Conservation (phyloP, 495 filamentous ascomycete species). For the Xylaria grammica region DNA sequence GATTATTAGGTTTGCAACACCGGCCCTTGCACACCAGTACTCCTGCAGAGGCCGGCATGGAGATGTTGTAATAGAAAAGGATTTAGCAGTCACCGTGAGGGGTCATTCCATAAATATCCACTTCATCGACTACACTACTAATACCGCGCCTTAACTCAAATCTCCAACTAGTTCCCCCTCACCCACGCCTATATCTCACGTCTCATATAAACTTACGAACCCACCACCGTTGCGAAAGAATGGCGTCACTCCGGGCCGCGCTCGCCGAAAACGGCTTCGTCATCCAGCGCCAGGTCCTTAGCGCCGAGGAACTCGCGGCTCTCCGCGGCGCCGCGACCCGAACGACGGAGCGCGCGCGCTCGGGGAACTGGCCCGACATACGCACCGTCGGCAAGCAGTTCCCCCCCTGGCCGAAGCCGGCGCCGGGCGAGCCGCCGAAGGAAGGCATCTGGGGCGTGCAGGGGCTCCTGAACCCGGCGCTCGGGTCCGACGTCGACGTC, state of each 20-base stretch:
- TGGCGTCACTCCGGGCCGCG: conserved; percentile 17
- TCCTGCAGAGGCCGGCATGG: no score
- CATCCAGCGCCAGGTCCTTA: conserved; percentile 44
- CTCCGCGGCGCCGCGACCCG: conserved; percentile 62
- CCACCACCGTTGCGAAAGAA: not conserved
- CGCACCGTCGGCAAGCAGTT: conserved; percentile 86
- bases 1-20: no score
- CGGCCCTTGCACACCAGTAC: no score
- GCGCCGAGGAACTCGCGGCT: conserved; percentile 1
- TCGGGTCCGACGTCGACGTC: conserved; percentile 52
- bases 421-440: conserved; percentile 45
- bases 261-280: conserved; percentile 51
- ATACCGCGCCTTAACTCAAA: not conserved
- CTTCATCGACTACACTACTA: not conserved
- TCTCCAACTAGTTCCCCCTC: not conserved
- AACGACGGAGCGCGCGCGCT: conserved; percentile 60
- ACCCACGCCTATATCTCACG: not conserved
- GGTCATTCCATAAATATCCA: not conserved
- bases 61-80: no score
- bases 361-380: conserved; percentile 75
- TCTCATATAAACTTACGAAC: not conserved
- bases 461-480: conserved; percentile 75
- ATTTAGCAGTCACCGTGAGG: not conserved
- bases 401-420: conserved; percentile 71
- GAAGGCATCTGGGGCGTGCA: conserved; percentile 86